phyloP scores from a whole-genome alignment of 2,329 filamentous ascomycete genomes.

The Colletotrichum sp. region DNA sequence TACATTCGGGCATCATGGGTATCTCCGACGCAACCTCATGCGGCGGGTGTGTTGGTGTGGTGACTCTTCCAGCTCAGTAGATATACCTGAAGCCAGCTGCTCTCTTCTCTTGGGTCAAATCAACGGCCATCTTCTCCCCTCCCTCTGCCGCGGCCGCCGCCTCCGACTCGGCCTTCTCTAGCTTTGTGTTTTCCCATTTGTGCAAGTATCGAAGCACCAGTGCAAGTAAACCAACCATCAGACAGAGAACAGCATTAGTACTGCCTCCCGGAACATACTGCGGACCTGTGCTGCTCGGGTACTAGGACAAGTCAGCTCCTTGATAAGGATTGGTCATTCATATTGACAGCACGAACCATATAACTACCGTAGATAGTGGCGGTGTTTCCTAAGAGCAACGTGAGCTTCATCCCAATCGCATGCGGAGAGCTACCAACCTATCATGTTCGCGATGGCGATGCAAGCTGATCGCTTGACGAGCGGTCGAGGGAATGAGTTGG shows the following conservation, averaged over 20 bases:
- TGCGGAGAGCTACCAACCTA: constrained; percentile 32
- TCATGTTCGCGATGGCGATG: constrained; percentile 70
- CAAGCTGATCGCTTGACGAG: constrained; percentile 69
- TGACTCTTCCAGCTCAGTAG: constrained; percentile 23
- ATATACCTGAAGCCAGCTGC: constrained; percentile 34
- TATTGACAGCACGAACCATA: not conserved
- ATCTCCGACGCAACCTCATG: not conserved
- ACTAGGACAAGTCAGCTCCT: constrained; percentile 32
- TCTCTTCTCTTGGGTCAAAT: constrained; percentile 19
- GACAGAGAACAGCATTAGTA: constrained; percentile 66
- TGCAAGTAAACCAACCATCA: constrained; percentile 62
- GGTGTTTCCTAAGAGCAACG: constrained; percentile 53
- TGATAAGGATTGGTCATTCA: not conserved
- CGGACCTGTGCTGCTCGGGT: constrained; percentile 42
- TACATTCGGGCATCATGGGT: not conserved
- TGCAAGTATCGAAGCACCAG: constrained; percentile 58
- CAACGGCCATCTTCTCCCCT: not conserved
- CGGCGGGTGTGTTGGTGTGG: not conserved
- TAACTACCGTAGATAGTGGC: constrained; percentile 45
- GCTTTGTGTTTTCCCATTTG: constrained; percentile 63
- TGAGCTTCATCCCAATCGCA: not conserved
- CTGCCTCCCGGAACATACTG: constrained; percentile 59
- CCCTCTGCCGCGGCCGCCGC: constrained; percentile 22
- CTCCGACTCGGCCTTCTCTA: constrained; percentile 52
- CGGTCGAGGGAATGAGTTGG: constrained; percentile 74